Percentiles rank a stretch among this genome's conserved stretches.
phyloP scores from a whole-genome alignment of 768 basidiomycete genomes.

The Lentinula guzmanii region DNA sequence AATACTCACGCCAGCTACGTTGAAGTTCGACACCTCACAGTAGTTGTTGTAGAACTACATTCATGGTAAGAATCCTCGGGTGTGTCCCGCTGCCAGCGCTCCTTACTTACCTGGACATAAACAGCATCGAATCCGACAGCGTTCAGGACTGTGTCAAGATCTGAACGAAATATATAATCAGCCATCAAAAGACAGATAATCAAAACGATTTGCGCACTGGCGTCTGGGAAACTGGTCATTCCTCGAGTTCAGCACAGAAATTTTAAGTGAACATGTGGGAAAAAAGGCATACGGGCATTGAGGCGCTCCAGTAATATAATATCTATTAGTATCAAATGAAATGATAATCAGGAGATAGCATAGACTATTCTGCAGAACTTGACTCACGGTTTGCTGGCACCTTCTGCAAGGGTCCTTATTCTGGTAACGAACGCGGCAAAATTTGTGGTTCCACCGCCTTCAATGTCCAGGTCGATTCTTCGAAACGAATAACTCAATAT shows the following conservation, averaged over 20 bases:
- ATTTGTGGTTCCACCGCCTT: conserved; percentile 44
- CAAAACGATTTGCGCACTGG: conserved; percentile 13
- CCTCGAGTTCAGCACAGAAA: conserved; percentile 18
- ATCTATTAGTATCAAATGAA: conserved; percentile 22
- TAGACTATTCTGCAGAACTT: not conserved
- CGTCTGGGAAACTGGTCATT: conserved; percentile 55
- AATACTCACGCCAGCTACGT: conserved; percentile 29
- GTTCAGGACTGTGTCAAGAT: conserved; percentile 26
- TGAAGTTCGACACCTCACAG: conserved; percentile 43
- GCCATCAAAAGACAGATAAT: not conserved
- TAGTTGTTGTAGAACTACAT: conserved; percentile 45
- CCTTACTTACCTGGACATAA: conserved; percentile 60
- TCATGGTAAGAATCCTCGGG: not conserved
- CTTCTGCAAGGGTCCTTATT: conserved; percentile 35
- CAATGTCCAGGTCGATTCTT: conserved; percentile 60
- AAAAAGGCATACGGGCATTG: conserved; percentile 16
- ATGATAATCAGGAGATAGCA: not conserved
- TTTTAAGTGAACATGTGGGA: not conserved
- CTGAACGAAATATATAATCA: not conserved
- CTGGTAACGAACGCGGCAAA: conserved; percentile 42
- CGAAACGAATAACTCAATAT: not conserved
- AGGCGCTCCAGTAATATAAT: conserved; percentile 50
- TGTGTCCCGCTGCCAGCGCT: not conserved
- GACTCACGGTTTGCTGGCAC: conserved; percentile 42
- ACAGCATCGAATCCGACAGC: conserved; percentile 59